A percentile compares a stretch with the other conserved stretches of the same genome.
phyloP scores from a whole-genome alignment of 2,329 filamentous ascomycete genomes.

The Ascochyta lentis region DNA sequence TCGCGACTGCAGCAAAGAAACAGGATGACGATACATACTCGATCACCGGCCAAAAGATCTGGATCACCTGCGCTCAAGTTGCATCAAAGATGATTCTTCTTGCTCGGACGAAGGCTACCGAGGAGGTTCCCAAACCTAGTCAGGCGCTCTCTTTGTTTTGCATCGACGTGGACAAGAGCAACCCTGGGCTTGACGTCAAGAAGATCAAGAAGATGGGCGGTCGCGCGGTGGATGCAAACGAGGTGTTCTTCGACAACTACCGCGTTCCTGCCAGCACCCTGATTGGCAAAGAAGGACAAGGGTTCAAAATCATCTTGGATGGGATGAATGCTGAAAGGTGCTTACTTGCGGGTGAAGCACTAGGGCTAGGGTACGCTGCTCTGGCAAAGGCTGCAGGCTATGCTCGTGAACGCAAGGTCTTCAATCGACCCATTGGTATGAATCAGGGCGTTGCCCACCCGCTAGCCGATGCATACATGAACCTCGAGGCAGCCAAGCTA shows the following conservation, averaged over 20 bases:
- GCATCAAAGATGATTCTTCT: slow-evolving; percentile 84
- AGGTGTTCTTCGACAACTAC: slow-evolving; percentile 87
- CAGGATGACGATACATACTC: slow-evolving; percentile 66
- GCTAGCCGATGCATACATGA: slow-evolving; percentile 65
- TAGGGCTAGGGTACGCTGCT: slow-evolving; percentile 79
- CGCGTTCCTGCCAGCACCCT: slow-evolving; percentile 67
- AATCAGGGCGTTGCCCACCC: slow-evolving; percentile 68
- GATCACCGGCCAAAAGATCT: slow-evolving; percentile 83
- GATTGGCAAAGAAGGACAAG: slow-evolving; percentile 75
- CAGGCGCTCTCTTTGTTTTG: slow-evolving; percentile 82
- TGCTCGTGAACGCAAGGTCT: slow-evolving; percentile 59
- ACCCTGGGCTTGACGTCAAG: slow-evolving; percentile 69
- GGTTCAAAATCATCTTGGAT: slow-evolving; percentile 71
- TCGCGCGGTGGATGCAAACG: slow-evolving; percentile 81
- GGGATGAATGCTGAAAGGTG: slow-evolving; percentile 60
- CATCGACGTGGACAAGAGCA: slow-evolving; percentile 71
- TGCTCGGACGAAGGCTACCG: slow-evolving; percentile 74
- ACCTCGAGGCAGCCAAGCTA: slow-evolving; percentile 66
- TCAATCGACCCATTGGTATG: slow-evolving; percentile 64
- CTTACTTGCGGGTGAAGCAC: slow-evolving; percentile 72
- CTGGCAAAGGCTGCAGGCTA: slow-evolving; percentile 53
- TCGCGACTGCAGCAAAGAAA: slow-evolving; percentile 57
- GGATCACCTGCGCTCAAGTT: slow-evolving; percentile 86
- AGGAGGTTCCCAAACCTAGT: slow-evolving; percentile 72
- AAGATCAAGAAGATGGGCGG: slow-evolving; percentile 87